Evolutionary conservation across 2,329 filamentous ascomycete species (phyloP), one percentile per base, ranked within the genome.

Genomic region (Cucurbitaria berberidis): DNA sequence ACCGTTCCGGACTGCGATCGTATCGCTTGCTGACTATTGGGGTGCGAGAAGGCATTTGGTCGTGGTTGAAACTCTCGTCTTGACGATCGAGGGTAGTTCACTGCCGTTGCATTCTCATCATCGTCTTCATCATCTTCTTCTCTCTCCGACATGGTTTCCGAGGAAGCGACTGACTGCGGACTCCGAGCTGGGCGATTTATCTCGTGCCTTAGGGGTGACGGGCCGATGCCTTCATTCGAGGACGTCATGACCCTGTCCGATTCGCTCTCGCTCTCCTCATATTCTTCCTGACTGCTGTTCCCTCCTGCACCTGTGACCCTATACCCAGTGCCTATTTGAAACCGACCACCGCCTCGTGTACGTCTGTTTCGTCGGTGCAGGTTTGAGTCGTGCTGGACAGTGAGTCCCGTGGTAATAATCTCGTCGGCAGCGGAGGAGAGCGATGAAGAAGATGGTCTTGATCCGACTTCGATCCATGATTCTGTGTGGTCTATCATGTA

Each of bases 381-480:
- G 62, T 86, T 85, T 40, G 85, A 82, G 64, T 84, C 83, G 60
- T 83, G 81, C 59, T 89, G 88, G 46, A 97, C 87, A 47, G 87
- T 86, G 36, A 97, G 82, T 22, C 93, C 93, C 5, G 91, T 95
- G 1, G 91, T 96, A 60, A 96, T 89, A 62, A 96, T 93, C 69
- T 97, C 93, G 62, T 96, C 92, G 70, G 89, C 86, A 48, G 86
- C 77, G 18, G 84, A 96, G 18, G 93, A 96, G 11, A 96, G 81
- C 13, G 93, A 97, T 2, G 93, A 96, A 2, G 93, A 96, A 0
- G 93, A 97, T 7, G 93, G 92, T 66, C 95, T 91, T 3, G 93
- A 97, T 41, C 89, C 86, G 55, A 99, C 87, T 74, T 99, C 93
- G 65, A 98, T 86, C 95, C 95, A 99, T 8, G 95, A 97, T 79